Base-by-base conservation (phyloP, 805 yeast genomes). In the Scheffersomyces stipitis region DNA sequence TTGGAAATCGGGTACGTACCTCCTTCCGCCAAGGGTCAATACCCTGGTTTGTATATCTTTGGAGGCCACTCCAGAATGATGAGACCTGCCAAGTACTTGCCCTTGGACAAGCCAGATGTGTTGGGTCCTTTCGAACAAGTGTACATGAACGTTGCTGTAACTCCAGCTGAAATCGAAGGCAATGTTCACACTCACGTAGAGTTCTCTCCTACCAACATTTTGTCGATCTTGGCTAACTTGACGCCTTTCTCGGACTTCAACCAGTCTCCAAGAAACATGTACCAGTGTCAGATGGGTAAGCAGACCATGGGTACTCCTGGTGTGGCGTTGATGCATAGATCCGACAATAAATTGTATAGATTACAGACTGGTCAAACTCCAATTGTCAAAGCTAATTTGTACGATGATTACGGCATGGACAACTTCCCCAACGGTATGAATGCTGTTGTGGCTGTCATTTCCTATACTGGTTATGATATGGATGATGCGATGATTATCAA, bases 241-340 rank as follows among this genome's bases (percentile, higher is more conserved):
- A 93, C 99, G 1, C 99, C 99, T 49, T 93, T 88, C 62, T 90
- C 98, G 1, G 99, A 93, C 64, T 93, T 93, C 73, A 93, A 93
- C 66, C 99, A 93, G 73, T 90, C 97, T 18, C 99, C 99, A 56
- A 86, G 99, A 80, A 93, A 93, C 64, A 93, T 93, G 98, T 93
- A 93, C 64, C 99, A 93, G 72, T 93, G 99, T 70, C 99, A 93
- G 76, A 93, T 93, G 99, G 98, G 97, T 80, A 93, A 93, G 71
- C 99, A 93, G 73, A 91, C 99, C 15, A 93, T 93, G 99, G 99
- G 99, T 66, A 93, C 99, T 4, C 99, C 99, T 6, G 98, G 98
- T 69, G 96, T 93, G 46, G 98, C 95, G 0, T 71, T 91, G 37
- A 78, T 72, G 30, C 96, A 89, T 63, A 79, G 99, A 64, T 85